Conservation (phyloP, 129 eudicot genomes). For the Saussurea involucrata region DNA sequence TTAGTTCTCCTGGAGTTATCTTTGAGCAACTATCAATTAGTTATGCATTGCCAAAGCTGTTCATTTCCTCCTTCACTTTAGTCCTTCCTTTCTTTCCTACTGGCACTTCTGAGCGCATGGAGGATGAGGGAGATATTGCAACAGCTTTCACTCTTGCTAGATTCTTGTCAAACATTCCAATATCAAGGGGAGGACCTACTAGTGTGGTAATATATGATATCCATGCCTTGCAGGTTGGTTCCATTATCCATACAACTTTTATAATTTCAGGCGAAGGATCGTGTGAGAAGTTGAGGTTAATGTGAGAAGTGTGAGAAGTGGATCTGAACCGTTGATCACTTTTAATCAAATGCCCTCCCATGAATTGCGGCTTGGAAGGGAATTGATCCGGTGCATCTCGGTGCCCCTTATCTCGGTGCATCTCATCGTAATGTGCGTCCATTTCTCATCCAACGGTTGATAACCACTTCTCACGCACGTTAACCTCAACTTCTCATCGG, state of each 20-base stretch:
- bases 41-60: conserved; percentile 89
- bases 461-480: too few relatives aligned
- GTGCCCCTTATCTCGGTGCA: too few relatives aligned
- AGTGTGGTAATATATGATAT: conserved; percentile 93
- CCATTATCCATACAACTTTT: not conserved
- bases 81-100: conserved; percentile 98
- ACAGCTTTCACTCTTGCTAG: conserved; percentile 98
- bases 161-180: conserved; percentile 82
- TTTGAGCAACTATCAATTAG: conserved; percentile 97
- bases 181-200: conserved; percentile 92
- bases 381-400: too few relatives aligned
- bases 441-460: too few relatives aligned
- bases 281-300: too few relatives aligned
- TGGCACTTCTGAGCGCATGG: conserved; percentile 97
- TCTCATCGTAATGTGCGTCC: too few relatives aligned
- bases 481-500: too few relatives aligned
- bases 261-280: too few relatives aligned
- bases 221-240: conserved; percentile 90
- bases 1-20: conserved; percentile 91
- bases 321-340: too few relatives aligned
- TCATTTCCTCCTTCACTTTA: conserved; percentile 89
- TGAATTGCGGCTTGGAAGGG: too few relatives aligned
- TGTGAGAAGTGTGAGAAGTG: too few relatives aligned
- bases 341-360: too few relatives aligned
- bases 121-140: conserved; percentile 98